These are phyloP conservation scores for Yamadazyma olivae DNA, from an alignment of 805 yeast species.

Conservation along the genomic window DNA sequence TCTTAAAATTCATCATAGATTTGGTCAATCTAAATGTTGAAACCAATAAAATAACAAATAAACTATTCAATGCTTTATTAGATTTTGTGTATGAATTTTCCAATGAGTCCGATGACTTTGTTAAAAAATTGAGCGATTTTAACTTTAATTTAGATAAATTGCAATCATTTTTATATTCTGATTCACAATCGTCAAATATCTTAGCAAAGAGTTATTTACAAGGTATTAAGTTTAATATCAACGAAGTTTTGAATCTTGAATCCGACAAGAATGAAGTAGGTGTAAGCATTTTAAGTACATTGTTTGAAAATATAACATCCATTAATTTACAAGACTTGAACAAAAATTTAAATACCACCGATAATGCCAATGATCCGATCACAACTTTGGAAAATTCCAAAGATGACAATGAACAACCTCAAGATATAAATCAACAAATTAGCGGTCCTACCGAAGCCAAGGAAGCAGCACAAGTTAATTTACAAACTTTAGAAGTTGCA, in stretches of 20 bases:
- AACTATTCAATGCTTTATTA: conserved; percentile 49
- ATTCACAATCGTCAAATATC: conserved; percentile 8
- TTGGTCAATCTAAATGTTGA: conserved; percentile 33
- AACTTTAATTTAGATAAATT: conserved; percentile 12
- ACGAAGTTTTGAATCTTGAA: conserved; percentile 27
- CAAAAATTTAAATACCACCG: conserved; percentile 19
- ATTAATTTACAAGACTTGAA: conserved; percentile 32
- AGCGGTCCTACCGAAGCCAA: conserved; percentile 36
- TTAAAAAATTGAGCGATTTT: conserved; percentile 26
- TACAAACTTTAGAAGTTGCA: conserved; percentile 66
- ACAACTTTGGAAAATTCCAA: conserved; percentile 16
- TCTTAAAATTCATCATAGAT: conserved; percentile 34
- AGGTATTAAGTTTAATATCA: conserved; percentile 41
- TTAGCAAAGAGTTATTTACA: conserved; percentile 36
- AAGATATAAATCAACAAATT: conserved; percentile 22
- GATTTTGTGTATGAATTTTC: conserved; percentile 61
- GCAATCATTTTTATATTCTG: conserved; percentile 2
- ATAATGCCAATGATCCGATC: conserved; percentile 36
- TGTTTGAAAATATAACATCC: conserved; percentile 20
- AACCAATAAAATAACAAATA: conserved; percentile 28
- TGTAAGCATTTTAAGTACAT: conserved; percentile 18
- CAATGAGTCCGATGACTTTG: conserved; percentile 54
- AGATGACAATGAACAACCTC: conserved; percentile 8
- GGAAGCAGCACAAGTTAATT: conserved; percentile 44
- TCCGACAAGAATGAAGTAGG: conserved; percentile 17